Percentiles rank a stretch among this genome's conserved stretches.
phyloP scores from a whole-genome alignment of 257 asterid genomes.

The Solanum habrochaites region DNA sequence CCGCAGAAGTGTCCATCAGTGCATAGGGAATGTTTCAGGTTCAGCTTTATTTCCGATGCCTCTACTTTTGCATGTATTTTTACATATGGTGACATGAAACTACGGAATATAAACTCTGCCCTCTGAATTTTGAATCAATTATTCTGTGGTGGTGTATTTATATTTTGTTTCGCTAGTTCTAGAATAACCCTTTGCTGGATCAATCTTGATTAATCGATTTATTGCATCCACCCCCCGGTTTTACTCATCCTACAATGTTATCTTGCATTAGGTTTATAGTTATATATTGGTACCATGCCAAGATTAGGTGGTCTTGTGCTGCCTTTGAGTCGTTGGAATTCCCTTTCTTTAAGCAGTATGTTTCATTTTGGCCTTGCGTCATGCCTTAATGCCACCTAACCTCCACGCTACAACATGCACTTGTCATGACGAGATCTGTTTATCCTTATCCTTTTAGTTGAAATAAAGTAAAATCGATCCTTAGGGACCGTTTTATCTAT shows the following conservation, averaged over 20 bases:
- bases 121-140: neutral
- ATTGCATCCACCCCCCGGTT: neutral
- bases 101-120: neutral
- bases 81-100: neutral
- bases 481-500: neutral
- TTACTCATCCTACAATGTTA: neutral
- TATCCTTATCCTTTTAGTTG: neutral
- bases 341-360: neutral
- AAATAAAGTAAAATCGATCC: neutral
- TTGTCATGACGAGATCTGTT: neutral
- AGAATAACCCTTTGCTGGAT: neutral
- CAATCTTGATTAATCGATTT: neutral
- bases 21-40: constrained; percentile 60
- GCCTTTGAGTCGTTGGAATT: neutral
- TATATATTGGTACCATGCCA: neutral
- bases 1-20: constrained; percentile 45
- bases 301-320: neutral
- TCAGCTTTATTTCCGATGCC: neutral
- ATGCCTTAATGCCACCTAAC: neutral
- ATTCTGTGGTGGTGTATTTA: neutral
- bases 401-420: neutral
- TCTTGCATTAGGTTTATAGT: neutral
- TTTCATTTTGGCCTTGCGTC: neutral
- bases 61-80: neutral
- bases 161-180: neutral